These are phyloP conservation scores for Oenanthe javanica DNA, from an alignment of 140 eudicot species.

Conservation along the genomic window DNA sequence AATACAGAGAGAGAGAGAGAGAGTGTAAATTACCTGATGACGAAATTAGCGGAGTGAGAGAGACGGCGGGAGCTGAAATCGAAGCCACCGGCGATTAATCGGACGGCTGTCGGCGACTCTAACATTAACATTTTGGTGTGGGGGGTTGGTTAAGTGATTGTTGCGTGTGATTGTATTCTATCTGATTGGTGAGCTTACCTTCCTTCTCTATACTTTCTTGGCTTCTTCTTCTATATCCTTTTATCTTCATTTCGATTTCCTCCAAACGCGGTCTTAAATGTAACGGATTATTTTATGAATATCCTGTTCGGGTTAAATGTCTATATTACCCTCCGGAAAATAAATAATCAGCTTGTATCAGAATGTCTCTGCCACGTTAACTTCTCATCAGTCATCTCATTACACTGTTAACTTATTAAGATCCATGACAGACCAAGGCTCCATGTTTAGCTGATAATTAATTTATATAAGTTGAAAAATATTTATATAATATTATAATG, in stretches of 20 bases:
- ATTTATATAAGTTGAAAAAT: too few species aligned
- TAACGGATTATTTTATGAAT: background rate
- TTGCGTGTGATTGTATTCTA: background rate
- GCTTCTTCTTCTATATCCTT: background rate
- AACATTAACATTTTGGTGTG: slow-evolving; percentile 40
- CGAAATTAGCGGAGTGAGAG: slow-evolving; percentile 38
- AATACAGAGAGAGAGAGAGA: too few species aligned
- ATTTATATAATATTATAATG: too few species aligned
- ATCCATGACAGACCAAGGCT: too few species aligned
- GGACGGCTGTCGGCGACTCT: slow-evolving; percentile 54
- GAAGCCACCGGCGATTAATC: slow-evolving; percentile 38
- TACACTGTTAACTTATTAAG: too few species aligned
- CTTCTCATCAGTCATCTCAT: too few species aligned
- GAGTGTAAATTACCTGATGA: slow-evolving; percentile 33
- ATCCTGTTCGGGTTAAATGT: background rate
- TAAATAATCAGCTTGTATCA: too few species aligned
- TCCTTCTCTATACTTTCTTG: background rate
- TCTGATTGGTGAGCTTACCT: background rate
- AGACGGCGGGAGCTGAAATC: slow-evolving; percentile 36
- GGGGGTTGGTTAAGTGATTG: background rate
- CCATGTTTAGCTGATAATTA: too few species aligned
- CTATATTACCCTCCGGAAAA: background rate
- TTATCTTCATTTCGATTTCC: background rate
- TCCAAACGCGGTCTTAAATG: background rate
- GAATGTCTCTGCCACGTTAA: too few species aligned